A percentile compares a stretch with the other conserved stretches of the same genome.
These are phyloP conservation scores for Solanum ossicruentum DNA, from an alignment of 257 asterid species.

Conservation along the genomic window DNA sequence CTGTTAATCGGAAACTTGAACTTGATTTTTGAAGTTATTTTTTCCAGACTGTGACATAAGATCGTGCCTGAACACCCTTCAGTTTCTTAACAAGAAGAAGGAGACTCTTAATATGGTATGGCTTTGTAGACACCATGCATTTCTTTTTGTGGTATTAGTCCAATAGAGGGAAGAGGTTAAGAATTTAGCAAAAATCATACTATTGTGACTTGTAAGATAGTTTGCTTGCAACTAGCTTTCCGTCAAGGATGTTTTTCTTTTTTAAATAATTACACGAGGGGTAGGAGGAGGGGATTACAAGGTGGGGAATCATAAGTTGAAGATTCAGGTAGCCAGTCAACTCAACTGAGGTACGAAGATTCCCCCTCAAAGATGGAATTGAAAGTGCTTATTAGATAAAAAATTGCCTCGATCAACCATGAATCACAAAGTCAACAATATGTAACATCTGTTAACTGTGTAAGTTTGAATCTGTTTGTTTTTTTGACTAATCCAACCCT, in stretches of 20 bases:
- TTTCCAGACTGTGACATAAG: slow-evolving; percentile 82
- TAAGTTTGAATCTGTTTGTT: not conserved
- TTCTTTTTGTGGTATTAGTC: not conserved
- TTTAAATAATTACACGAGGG: not conserved
- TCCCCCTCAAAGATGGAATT: not conserved
- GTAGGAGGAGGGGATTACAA: not conserved
- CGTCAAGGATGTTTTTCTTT: not conserved
- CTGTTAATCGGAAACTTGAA: not conserved
- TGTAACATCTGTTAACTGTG: not conserved
- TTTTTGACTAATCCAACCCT: not conserved
- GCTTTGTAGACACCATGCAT: not conserved
- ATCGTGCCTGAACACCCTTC: slow-evolving; percentile 93
- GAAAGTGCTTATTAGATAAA: not conserved
- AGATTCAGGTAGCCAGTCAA: not conserved
- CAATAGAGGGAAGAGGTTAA: not conserved
- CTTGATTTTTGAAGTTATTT: not conserved
- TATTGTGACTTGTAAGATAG: not conserved
- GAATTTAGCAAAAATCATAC: not conserved
- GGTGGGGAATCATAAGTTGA: not conserved
- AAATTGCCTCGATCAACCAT: not conserved
- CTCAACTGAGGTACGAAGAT: not conserved
- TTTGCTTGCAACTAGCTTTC: not conserved
- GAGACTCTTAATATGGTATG: slow-evolving; percentile 72
- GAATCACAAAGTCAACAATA: not conserved
- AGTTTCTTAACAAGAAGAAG: slow-evolving; percentile 82